phyloP scores from a whole-genome alignment of 805 yeast genomes.

The Ogataea methylovora region DNA sequence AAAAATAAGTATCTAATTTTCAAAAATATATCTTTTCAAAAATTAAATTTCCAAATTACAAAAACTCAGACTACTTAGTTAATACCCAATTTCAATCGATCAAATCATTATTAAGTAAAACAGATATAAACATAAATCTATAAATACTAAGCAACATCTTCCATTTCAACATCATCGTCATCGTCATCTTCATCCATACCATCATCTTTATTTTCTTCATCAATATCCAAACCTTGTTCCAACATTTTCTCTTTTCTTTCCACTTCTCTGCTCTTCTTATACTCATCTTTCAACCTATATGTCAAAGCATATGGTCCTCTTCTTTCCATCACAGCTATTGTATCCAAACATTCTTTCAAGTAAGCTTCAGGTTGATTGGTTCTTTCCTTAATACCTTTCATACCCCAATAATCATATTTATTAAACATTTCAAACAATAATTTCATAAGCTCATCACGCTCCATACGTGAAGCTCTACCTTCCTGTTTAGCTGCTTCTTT shows the following conservation, averaged over 20 bases:
- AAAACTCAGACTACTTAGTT: too few species aligned
- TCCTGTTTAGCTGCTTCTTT: constrained; percentile 49
- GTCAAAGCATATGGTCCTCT: constrained; percentile 95
- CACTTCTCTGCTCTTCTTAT: constrained; percentile 68
- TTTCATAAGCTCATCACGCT: constrained; percentile 85
- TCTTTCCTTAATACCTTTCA: constrained; percentile 88
- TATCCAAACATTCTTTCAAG: constrained; percentile 82
- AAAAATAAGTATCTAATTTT: too few species aligned
- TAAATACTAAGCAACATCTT: constrained; percentile 46
- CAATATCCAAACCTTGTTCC: constrained; percentile 33
- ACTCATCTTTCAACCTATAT: constrained; percentile 86
- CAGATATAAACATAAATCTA: background rate
- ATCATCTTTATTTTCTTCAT: constrained; percentile 16
- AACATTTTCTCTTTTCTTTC: constrained; percentile 66
- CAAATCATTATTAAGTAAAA: background rate
- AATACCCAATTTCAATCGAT: too few species aligned
- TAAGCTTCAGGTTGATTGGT: constrained; percentile 94
- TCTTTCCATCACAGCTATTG: constrained; percentile 81
- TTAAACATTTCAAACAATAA: constrained; percentile 83
- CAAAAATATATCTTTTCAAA: too few species aligned
- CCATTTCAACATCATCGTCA: constrained; percentile 69
- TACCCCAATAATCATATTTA: constrained; percentile 93
- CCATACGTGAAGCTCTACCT: constrained; percentile 91
- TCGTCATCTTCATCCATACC: constrained; percentile 30
- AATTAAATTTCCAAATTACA: too few species aligned